Conservation (phyloP, 2,329 filamentous ascomycete species). For the Stachybotrys chartarum region DNA sequence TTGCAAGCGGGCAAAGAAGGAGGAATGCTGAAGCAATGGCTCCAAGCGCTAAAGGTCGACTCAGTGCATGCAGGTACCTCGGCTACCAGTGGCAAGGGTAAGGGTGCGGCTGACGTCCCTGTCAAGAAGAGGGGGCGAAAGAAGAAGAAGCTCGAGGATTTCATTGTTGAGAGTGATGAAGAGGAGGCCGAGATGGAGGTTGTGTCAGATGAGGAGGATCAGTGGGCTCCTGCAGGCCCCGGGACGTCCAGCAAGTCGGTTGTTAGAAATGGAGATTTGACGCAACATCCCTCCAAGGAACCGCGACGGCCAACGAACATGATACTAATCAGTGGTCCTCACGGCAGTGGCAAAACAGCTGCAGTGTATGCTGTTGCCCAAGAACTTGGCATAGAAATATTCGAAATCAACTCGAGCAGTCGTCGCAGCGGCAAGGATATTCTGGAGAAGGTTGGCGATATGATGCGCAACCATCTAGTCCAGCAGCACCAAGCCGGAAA, state of each 20-base stretch:
- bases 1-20: constrained; percentile 69
- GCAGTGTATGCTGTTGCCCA: constrained; percentile 86
- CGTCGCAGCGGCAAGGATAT: constrained; percentile 85
- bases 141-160: constrained; percentile 70
- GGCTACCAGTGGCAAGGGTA: constrained; percentile 21
- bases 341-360: constrained; percentile 89
- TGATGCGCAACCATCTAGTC: constrained; percentile 93
- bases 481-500: constrained; percentile 34
- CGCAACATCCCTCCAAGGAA: constrained; percentile 30
- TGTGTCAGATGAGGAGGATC: constrained; percentile 53
- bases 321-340: constrained; percentile 81
- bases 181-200: constrained; percentile 65
- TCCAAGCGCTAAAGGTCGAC: constrained; percentile 67
- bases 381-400: constrained; percentile 87
- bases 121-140: constrained; percentile 55
- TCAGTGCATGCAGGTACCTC: constrained; percentile 59
- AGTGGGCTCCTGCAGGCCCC: constrained; percentile 30
- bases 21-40: constrained; percentile 69
- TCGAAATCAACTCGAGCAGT: constrained; percentile 84
- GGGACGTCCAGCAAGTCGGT: constrained; percentile 45
- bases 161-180: constrained; percentile 73
- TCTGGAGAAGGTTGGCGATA: constrained; percentile 86
- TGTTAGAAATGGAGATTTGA: constrained; percentile 33
- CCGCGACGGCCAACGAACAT: constrained; percentile 57
- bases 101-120: constrained; percentile 17